Percentiles rank a stretch among this genome's conserved stretches.
Conservation (phyloP, 768 basidiomycete genomes). For the Tricholoma terreum region DNA sequence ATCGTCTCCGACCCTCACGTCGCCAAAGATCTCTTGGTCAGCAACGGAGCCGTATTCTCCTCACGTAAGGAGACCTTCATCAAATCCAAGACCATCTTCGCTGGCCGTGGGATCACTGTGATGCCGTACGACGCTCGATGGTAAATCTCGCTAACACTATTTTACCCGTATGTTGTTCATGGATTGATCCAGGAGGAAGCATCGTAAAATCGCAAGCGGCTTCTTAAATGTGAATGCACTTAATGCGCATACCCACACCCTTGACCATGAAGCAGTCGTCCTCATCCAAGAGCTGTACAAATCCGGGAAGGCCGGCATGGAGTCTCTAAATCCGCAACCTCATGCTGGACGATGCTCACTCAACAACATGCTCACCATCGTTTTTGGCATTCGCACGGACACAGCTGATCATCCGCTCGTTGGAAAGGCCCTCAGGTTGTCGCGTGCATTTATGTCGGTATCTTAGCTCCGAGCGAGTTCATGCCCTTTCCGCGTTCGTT, state of each 20-base stretch:
- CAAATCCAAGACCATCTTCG: conserved; percentile 43
- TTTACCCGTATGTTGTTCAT: background rate
- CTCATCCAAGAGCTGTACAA: conserved; percentile 37
- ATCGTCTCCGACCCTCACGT: conserved; percentile 42
- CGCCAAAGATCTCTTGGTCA: conserved; percentile 42
- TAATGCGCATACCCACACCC: conserved; percentile 21
- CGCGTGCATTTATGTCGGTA: conserved; percentile 44
- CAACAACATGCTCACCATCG: conserved; percentile 45
- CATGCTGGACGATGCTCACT: conserved; percentile 37
- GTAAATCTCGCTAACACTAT: conserved; percentile 14
- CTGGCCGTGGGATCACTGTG: conserved; percentile 42
- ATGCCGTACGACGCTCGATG: conserved; percentile 43
- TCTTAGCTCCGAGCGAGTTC: background rate
- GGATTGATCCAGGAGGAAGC: conserved; percentile 34
- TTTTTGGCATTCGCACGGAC: conserved; percentile 43
- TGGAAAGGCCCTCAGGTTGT: conserved; percentile 31
- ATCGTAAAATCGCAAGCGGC: conserved; percentile 37
- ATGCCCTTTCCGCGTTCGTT: background rate
- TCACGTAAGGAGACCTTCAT: conserved; percentile 43
- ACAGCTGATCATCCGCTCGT: conserved; percentile 37
- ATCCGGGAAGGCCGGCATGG: conserved; percentile 26
- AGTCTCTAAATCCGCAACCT: conserved; percentile 37
- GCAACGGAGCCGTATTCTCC: conserved; percentile 45
- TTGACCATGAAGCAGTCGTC: conserved; percentile 39
- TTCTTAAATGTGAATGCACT: conserved; percentile 34